Evolutionary conservation across 2,329 filamentous ascomycete species (phyloP).

Genomic region (Scedosporium minutisporum): DNA sequence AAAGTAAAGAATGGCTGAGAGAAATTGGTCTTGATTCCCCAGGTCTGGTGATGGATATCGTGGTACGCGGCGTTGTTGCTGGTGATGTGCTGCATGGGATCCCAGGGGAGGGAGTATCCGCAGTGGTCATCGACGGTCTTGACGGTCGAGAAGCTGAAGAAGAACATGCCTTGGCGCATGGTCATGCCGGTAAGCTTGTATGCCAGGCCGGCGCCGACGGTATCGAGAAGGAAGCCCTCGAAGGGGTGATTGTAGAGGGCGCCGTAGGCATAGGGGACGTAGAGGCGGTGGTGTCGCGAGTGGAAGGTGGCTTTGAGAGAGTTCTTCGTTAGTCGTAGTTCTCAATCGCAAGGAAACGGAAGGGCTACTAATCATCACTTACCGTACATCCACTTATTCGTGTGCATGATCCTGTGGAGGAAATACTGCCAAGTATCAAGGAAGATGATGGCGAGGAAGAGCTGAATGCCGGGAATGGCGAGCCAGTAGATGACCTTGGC

Average conservation of each 20-base stretch:
- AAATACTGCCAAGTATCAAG: constrained; percentile 99
- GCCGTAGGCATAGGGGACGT: constrained; percentile 95
- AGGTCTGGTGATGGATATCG: constrained; percentile 97
- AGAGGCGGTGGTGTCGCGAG: constrained; percentile 89
- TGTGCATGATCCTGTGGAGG: constrained; percentile 89
- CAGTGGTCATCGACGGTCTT: constrained; percentile 98
- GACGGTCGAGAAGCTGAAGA: constrained; percentile 81
- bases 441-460: constrained; percentile 61
- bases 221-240: constrained; percentile 90
- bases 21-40: constrained; percentile 96
- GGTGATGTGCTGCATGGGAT: constrained; percentile 83
- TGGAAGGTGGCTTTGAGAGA: constrained; percentile 64
- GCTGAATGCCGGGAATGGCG: constrained; percentile 67
- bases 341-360: constrained; percentile 15
- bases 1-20: constrained; percentile 90
- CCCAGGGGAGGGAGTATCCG: constrained; percentile 91
- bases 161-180: constrained; percentile 76
- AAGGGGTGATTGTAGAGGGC: constrained; percentile 95
- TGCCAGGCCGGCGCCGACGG: constrained; percentile 71
- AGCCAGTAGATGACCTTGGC: constrained; percentile 75
- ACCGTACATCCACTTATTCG: constrained; percentile 97
- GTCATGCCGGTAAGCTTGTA: constrained; percentile 78
- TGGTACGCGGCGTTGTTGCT: constrained; percentile 96
- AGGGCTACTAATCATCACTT: constrained; percentile 27
- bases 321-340: constrained; percentile 44